Conservation (phyloP, 148 eudicot genomes). For the Rhododendron williamsianum region DNA sequence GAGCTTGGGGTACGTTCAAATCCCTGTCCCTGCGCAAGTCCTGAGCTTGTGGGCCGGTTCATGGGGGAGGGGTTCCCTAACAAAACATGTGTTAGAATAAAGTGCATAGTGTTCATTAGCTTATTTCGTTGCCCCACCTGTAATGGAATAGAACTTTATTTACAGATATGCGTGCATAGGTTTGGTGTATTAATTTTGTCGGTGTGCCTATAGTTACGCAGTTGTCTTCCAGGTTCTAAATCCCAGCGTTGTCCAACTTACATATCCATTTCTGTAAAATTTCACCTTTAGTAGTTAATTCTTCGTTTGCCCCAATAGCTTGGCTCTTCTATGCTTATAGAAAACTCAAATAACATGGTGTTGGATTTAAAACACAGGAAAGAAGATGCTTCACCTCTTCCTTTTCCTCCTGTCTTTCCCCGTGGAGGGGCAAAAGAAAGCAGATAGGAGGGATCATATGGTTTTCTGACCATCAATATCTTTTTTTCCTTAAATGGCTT, state of each 20-base stretch:
- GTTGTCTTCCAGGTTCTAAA: background rate
- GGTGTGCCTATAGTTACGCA: background rate
- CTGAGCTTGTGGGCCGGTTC: background rate
- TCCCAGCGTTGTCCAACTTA: background rate
- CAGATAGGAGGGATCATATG: background rate
- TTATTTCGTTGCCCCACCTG: background rate
- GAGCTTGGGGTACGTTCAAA: background rate
- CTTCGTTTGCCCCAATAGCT: background rate
- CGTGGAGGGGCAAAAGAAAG: background rate
- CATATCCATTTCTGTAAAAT: background rate
- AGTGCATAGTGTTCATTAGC: background rate
- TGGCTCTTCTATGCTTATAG: background rate
- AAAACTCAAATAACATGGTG: background rate
- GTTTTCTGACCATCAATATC: background rate
- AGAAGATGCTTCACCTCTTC: background rate
- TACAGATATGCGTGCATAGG: background rate
- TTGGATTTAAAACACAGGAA: conserved; percentile 4
- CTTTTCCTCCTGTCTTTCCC: background rate
- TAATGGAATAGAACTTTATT: background rate
- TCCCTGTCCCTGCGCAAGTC: background rate
- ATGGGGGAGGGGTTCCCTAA: background rate
- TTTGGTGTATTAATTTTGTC: background rate
- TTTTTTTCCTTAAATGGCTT: background rate
- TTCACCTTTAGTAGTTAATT: background rate
- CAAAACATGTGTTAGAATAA: background rate